Base-by-base conservation (phyloP, 169 alveolate genomes). In the Plasmodium inui region DNA sequence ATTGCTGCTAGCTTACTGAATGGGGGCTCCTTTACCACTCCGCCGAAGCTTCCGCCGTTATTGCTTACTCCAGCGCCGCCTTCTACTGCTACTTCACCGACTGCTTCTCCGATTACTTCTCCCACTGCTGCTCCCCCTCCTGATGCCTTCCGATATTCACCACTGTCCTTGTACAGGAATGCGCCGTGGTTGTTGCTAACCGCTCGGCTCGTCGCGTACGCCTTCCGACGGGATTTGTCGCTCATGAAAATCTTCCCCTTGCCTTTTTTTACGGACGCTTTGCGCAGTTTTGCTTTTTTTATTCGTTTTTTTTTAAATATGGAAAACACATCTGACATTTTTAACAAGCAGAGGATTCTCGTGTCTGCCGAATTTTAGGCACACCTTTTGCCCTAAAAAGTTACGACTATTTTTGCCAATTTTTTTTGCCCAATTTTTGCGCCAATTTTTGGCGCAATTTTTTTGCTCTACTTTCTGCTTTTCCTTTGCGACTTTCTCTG, bases 281-380 rank as follows among this genome's bases (percentile, higher is more conserved):
- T 89, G 32, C 85, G 22, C 70, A 76, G 61, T 78, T 79, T 79
- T 2, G 91, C 82, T 79, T 81, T 89, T 89, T 79, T 80, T 41
- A 57, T 89, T 28, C 83, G 30, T 80, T 79, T 89, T 41, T 30
- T 89, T 22, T 80, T 89, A 89, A 89, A 89, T 19, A 89, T 89
- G 39, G 94, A 89, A 80, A 89, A 89, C 26, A 89, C 94, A 79
- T 89, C 94, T 89, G 94, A 79, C 94, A 89, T 89, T 70, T 89
- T 89, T 50, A 44, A 14, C 7, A 50, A 50, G 61, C 61, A 9
- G 8, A 14, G 3, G 61, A 50, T 50, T 1, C 61, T 50, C 61
- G 61, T 3, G 61, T 3, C 61, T 1, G 19, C 61, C 61, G 1
- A 12, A 44, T 1, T 44, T 0, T 44, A 0, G n/a, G 3, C 55